Evolutionary conservation across 331 rosid species (phyloP).

Genomic region (Cydonia oblonga): DNA sequence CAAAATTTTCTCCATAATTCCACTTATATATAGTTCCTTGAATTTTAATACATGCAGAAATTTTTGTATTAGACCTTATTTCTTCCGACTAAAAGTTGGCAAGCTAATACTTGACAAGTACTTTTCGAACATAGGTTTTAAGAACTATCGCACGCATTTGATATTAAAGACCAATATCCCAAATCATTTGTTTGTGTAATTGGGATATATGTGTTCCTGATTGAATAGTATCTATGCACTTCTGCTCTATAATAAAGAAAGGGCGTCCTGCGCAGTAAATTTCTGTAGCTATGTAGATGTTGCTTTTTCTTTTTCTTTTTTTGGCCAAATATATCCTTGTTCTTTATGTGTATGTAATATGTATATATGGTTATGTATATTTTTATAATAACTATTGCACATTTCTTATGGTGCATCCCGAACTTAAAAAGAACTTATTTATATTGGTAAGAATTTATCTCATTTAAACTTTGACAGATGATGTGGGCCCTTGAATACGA

Average conservation of each 20-base stretch:
- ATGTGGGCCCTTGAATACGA: constrained; percentile 99
- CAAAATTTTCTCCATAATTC: neutral
- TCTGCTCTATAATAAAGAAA: neutral
- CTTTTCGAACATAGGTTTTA: neutral
- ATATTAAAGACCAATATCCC: neutral
- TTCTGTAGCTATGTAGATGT: neutral
- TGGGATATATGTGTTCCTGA: neutral
- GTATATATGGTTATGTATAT: neutral
- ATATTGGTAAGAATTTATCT: neutral
- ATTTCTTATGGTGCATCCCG: neutral
- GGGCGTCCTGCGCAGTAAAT: neutral
- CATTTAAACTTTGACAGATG: constrained; percentile 53
- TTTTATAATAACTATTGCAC: too few relatives aligned
- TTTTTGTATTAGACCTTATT: neutral
- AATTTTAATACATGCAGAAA: neutral
- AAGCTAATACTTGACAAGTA: neutral
- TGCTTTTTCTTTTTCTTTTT: neutral
- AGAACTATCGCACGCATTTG: neutral
- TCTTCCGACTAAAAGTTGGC: neutral
- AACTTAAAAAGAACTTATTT: neutral
- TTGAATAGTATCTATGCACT: neutral
- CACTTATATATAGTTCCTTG: neutral
- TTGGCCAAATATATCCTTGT: neutral
- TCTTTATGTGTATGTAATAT: neutral
- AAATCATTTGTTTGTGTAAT: neutral